Base-by-base conservation (phyloP, 768 basidiomycete species). In the Collybia mongolica region DNA sequence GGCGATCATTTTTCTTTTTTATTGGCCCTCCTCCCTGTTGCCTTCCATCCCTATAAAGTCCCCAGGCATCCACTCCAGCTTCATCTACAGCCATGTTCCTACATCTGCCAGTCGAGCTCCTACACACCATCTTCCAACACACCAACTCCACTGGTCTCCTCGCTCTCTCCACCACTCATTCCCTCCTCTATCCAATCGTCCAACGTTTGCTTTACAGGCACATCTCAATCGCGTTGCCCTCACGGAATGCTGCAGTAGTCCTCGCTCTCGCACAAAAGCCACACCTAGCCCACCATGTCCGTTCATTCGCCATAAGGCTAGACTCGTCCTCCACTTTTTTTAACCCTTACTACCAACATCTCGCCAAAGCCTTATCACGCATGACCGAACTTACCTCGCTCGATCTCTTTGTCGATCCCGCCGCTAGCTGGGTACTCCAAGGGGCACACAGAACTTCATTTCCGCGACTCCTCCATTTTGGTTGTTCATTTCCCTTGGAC, bases 321-420 rank as follows among this genome's bases (percentile, higher is more conserved):
- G 72, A 72, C 63, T 32, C 32, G 7, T 61, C 76, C 43, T 57
- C 59, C 46, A 56, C 70, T 22, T 61, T 77, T 61, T 73, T 81
- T 58, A 66, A 61, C 39, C 48, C 73, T 2, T 83, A 81, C 62
- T 81, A 81, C 64, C 52, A 39, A 58, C 61, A 66, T 45, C 79
- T 89, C 48, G 67, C 74, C 39, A 49, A 53, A 32, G 88, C 86
- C 6, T 69, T 91, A 38, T 65, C 70, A 15, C 67, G 74, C 61
- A 90, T 90, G 87, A 63, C 76, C 26, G 76, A 76, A 44, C 75
- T 89, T 43, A 71, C 68, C 36, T 76, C 76, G n/a, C 76, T 86
- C 52, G 76, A 79, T 46, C 70, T 84, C 53, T 74, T 70, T 60
- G 68, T 86, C 44, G 77, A 82, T 67, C 63, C 77, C 20, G 60